Evolutionary conservation across 2,329 filamentous ascomycete genomes (phyloP).

Genomic region (Penicillium sp.): DNA sequence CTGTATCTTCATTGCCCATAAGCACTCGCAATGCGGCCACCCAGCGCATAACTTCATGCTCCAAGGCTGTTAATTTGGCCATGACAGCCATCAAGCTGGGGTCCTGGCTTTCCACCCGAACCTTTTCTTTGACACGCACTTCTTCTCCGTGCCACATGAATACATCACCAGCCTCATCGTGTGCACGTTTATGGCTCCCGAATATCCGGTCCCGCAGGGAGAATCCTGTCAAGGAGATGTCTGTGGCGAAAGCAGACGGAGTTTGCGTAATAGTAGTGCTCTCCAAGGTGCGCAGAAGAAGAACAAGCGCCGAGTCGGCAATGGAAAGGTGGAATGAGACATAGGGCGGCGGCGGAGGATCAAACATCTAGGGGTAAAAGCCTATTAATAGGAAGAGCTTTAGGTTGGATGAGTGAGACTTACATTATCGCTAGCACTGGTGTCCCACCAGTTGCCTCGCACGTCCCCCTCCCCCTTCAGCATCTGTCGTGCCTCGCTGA

Average conservation of each 20-base stretch:
- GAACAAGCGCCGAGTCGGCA: slow-evolving; percentile 68
- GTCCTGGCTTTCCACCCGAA: slow-evolving; percentile 84
- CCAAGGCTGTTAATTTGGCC: slow-evolving; percentile 77
- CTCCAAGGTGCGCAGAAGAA: slow-evolving; percentile 70
- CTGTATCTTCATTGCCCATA: slow-evolving; percentile 64
- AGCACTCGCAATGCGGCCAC: slow-evolving; percentile 73
- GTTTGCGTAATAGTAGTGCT: slow-evolving; percentile 59
- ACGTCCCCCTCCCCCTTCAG: slow-evolving; percentile 57
- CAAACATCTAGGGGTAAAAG: slow-evolving; percentile 51
- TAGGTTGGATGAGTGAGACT: slow-evolving; percentile 22
- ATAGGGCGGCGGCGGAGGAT: slow-evolving; percentile 62
- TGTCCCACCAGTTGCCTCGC: slow-evolving; percentile 57
- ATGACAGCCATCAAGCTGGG: slow-evolving; percentile 80
- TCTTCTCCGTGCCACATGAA: slow-evolving; percentile 71
- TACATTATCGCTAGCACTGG: slow-evolving; percentile 59
- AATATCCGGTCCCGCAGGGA: slow-evolving; percentile 59
- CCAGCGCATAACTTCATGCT: slow-evolving; percentile 69
- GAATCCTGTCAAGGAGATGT: slow-evolving; percentile 61
- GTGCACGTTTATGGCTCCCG: slow-evolving; percentile 57
- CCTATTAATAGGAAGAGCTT: slow-evolving; percentile 2
- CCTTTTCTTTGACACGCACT: slow-evolving; percentile 85
- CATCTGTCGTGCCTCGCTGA: slow-evolving; percentile 60
- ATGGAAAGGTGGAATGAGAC: slow-evolving; percentile 73
- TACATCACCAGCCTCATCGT: slow-evolving; percentile 76
- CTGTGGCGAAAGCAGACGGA: slow-evolving; percentile 68